Evolutionary conservation across 176 grass and related monocot genomes (phyloP).

Genomic region (Phragmites australis): DNA sequence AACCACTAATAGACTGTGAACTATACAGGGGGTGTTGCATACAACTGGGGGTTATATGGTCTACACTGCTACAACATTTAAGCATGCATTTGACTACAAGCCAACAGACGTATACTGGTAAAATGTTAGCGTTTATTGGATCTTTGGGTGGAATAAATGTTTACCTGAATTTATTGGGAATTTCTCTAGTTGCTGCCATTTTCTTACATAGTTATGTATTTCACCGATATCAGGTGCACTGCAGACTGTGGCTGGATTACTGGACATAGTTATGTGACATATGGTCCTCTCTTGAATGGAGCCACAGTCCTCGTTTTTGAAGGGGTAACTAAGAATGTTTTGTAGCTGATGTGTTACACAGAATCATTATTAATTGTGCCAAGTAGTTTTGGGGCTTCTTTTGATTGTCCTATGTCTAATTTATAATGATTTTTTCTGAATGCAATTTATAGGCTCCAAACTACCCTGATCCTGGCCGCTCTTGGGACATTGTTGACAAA

Average conservation of each 20-base stretch:
- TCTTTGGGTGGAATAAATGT: conserved; percentile 20
- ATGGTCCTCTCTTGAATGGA: conserved; percentile 95
- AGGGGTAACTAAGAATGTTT: conserved; percentile 66
- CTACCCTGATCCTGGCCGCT: conserved; percentile 86
- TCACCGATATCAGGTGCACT: conserved; percentile 78
- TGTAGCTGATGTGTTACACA: conserved; percentile 1
- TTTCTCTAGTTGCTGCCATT: neutral
- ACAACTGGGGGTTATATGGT: conserved; percentile 99
- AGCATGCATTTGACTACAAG: conserved; percentile 97
- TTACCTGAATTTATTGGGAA: conserved; percentile 12
- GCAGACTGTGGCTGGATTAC: conserved; percentile 99
- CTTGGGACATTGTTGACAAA: conserved; percentile 97
- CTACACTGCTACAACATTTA: conserved; percentile 93
- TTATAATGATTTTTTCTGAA: conserved; percentile 29
- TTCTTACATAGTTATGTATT: conserved; percentile 44
- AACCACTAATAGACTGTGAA: conserved; percentile 33
- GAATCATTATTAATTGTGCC: neutral
- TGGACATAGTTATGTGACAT: conserved; percentile 96
- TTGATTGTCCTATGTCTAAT: neutral
- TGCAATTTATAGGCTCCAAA: conserved; percentile 76
- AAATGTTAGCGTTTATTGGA: neutral
- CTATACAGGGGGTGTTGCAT: conserved; percentile 84
- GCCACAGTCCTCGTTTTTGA: conserved; percentile 87
- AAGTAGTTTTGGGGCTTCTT: neutral
- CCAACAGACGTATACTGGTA: conserved; percentile 96